These are phyloP conservation scores for Plasmodium reichenowi DNA, from an alignment of 169 alveolate genomes.

Conservation along the genomic window DNA sequence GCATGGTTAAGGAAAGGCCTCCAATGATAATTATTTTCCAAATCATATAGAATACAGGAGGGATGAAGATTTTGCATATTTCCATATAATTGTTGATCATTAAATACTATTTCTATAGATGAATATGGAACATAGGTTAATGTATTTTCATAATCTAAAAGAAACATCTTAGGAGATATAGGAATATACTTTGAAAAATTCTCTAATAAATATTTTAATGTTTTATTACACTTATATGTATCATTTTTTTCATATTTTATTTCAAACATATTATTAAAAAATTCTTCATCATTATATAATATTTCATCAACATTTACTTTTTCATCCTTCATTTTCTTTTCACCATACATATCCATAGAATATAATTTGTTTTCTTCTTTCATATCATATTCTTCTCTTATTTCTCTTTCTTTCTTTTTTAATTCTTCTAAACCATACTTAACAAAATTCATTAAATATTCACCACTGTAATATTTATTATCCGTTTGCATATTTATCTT, in stretches of 20 bases:
- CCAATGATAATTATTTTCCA: constrained; percentile 86
- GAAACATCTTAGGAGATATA: constrained; percentile 78
- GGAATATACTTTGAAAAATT: constrained; percentile 80
- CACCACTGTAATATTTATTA: constrained; percentile 67
- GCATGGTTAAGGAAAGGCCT: constrained; percentile 85
- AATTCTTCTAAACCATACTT: constrained; percentile 69
- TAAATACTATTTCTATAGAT: constrained; percentile 88
- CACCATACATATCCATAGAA: constrained; percentile 70
- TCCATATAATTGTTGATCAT: constrained; percentile 90
- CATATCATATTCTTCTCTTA: constrained; percentile 54
- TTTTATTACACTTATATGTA: constrained; percentile 57
- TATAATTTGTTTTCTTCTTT: constrained; percentile 71
- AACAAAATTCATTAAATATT: constrained; percentile 44
- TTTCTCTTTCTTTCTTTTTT: constrained; percentile 44
- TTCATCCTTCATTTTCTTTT: constrained; percentile 60
- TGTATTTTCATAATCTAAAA: constrained; percentile 82
- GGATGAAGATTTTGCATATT: constrained; percentile 91
- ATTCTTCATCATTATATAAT: constrained; percentile 65
- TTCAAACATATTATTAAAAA: constrained; percentile 62
- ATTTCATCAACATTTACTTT: constrained; percentile 60
- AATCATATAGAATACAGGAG: constrained; percentile 88
- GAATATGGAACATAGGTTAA: constrained; percentile 87
- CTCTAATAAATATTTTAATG: constrained; percentile 76
- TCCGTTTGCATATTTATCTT: constrained; percentile 19
- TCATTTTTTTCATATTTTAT: constrained; percentile 76